Evolutionary conservation across 352 stramenopile genomes (phyloP).

Genomic region (Pythium diclinum): DNA sequence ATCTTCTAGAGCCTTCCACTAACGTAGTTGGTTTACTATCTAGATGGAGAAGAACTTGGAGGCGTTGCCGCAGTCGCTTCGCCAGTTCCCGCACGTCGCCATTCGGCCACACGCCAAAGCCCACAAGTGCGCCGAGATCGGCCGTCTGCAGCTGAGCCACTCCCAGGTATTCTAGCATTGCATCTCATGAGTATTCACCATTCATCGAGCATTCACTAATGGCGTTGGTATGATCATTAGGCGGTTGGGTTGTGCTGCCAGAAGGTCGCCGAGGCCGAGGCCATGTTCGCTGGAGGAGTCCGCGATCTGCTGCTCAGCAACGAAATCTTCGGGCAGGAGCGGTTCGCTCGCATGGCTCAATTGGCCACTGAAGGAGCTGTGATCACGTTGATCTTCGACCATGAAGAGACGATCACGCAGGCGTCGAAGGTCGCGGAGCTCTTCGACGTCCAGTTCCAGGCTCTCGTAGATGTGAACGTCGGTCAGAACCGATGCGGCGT

Average conservation of each 20-base stretch:
- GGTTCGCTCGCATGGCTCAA: conserved; percentile 52
- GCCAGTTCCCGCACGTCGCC: conserved; percentile 27
- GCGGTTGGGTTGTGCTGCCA: conserved; percentile 61
- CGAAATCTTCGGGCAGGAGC: conserved; percentile 43
- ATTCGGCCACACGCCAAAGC: conserved; percentile 74
- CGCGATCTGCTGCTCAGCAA: conserved; percentile 67
- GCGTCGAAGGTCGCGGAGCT: conserved; percentile 31
- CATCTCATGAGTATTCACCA: too few species aligned
- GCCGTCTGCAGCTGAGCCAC: conserved; percentile 41
- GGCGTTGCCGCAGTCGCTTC: conserved; percentile 36
- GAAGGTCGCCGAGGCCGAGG: conserved; percentile 69
- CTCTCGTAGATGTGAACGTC: conserved; percentile 73
- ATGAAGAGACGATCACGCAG: conserved; percentile 37
- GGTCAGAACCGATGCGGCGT: conserved; percentile 74
- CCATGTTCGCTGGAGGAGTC: conserved; percentile 60
- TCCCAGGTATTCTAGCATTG: conserved; percentile 29
- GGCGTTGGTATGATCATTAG: background rate
- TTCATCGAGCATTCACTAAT: background rate
- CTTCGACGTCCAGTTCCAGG: conserved; percentile 37
- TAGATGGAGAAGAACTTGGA: conserved; percentile 57
- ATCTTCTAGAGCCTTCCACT: too few species aligned
- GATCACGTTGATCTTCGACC: conserved; percentile 66
- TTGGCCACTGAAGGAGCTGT: conserved; percentile 35
- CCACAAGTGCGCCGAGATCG: conserved; percentile 61
- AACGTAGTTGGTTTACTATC: too few species aligned